phyloP scores from a whole-genome alignment of 768 basidiomycete genomes.

The Suillus weaverae region DNA sequence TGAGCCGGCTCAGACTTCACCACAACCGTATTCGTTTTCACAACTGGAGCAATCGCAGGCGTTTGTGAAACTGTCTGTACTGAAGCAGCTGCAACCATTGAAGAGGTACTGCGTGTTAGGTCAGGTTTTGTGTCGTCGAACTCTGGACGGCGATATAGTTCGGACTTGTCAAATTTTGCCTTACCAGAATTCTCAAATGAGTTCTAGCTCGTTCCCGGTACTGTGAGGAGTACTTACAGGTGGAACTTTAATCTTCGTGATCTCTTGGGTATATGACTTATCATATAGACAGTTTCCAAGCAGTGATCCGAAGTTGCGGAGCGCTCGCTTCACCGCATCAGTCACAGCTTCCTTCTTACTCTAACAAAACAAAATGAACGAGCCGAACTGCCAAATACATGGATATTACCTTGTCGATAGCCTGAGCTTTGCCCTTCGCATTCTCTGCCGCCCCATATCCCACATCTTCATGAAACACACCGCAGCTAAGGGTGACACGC shows the following conservation, averaged over 20 bases:
- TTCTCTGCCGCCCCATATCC: conserved; percentile 91
- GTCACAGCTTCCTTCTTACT: conserved; percentile 99
- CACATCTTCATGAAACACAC: conserved; percentile 89
- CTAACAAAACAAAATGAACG: conserved; percentile 41
- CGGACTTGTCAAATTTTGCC: conserved; percentile 68
- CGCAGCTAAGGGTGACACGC: conserved; percentile 84
- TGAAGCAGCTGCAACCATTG: conserved; percentile 1
- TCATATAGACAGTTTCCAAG: conserved; percentile 98
- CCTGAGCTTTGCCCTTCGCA: conserved; percentile 77
- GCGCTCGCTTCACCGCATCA: conserved; percentile 87
- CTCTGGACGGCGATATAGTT: conserved; percentile 70
- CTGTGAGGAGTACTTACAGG: conserved; percentile 52
- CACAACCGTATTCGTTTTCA: neutral
- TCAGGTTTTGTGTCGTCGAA: conserved; percentile 51
- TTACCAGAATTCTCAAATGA: conserved; percentile 26
- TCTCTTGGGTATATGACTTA: conserved; percentile 81
- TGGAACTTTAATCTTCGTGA: conserved; percentile 83
- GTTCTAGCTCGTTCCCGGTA: neutral
- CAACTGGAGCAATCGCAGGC: neutral
- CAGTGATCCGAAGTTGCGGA: conserved; percentile 91
- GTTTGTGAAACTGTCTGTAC: neutral
- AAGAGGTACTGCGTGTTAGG: neutral
- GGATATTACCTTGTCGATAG: conserved; percentile 82
- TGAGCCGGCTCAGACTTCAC: conserved; percentile 22
- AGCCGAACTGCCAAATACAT: conserved; percentile 1